phyloP scores from a whole-genome alignment of 2,329 filamentous ascomycete genomes.

The Talaromyces sp. region DNA sequence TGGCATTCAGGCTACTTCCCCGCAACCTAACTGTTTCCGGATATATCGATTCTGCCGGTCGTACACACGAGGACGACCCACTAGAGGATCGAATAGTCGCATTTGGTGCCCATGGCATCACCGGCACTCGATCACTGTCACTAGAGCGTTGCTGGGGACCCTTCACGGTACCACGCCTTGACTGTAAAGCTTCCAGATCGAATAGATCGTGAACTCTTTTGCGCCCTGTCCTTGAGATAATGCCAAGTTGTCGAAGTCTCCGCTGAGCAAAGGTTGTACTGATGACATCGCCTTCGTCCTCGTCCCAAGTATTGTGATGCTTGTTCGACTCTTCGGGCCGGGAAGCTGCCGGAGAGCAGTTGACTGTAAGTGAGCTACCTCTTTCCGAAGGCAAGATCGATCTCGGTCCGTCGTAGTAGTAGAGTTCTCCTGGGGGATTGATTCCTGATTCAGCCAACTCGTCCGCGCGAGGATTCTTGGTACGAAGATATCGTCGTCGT shows the following conservation, averaged over 20 bases:
- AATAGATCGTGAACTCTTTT: slow-evolving; percentile 23
- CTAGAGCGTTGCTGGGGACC: not conserved
- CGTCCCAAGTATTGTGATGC: slow-evolving; percentile 4
- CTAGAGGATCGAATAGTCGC: slow-evolving; percentile 18
- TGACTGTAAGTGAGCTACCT: not conserved
- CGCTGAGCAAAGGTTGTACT: slow-evolving; percentile 12
- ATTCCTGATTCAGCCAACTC: not conserved
- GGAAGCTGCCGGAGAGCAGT: not conserved
- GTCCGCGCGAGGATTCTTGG: not conserved
- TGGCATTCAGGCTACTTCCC: not conserved
- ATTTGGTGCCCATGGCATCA: slow-evolving; percentile 24
- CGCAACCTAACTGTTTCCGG: not conserved
- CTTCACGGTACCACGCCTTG: not conserved
- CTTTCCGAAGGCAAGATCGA: not conserved
- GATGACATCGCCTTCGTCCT: slow-evolving; percentile 5
- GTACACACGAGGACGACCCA: not conserved
- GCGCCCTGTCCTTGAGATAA: slow-evolving; percentile 18
- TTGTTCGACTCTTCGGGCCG: not conserved
- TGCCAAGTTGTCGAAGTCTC: slow-evolving; percentile 18
- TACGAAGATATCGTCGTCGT: slow-evolving; percentile 15
- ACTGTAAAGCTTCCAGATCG: slow-evolving; percentile 21
- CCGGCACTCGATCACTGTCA: slow-evolving; percentile 19
- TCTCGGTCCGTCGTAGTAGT: slow-evolving; percentile 16
- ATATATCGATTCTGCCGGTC: not conserved
- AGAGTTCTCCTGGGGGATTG: slow-evolving; percentile 14